Base-by-base conservation (phyloP, 139 green algal species). In the Pseudopediastrum boryanum region DNA sequence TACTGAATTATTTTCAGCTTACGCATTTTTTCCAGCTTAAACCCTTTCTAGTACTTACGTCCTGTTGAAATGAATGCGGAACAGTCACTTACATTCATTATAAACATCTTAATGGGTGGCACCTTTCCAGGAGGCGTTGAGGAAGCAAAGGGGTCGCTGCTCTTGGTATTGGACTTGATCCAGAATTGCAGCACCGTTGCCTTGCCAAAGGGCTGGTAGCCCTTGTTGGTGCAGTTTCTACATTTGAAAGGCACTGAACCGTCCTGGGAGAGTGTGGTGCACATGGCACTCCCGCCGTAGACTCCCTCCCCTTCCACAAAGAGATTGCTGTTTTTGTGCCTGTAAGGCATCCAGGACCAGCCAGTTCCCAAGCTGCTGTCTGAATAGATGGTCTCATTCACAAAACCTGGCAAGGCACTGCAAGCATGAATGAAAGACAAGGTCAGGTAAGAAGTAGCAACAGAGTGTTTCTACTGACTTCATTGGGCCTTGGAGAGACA, bases 261-360 rank as follows among this genome's bases (percentile, higher is more conserved):
- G 9, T 58, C 31, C 5, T 58, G 25, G 16, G 80, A 64, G 31
- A 66, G 43, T 23, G 71, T 70, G 41, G 81, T 27, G 43, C 82
- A 86, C 31, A 77, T 86, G 31, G 77, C 82, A 33, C 71, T 77
- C 71, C 71, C 48, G 41, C 71, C 71, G 5, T 61, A 62, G 3
- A 78, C 51, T 31, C 82, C 82, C n/a, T 71, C 71, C 25, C 81
- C 75, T 38, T 23, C 43, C 27, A 51, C 61, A 42, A 44, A 50
- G 35, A 77, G 50, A 50, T 68, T 31, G 38, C 67, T 73, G 52
- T 83, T 75, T 38, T 84, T 81, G 42, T 41, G 36, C 36, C 27
- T 44, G 82, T 84, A 86, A 25, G 77, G 75, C 42, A 61, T 43
- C 71, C 71, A 86, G 29, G 51, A 46, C 82, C 82, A 86, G 0